Evolutionary conservation across 805 yeast genomes (phyloP), one percentile per base, ranked within the genome.

Genomic region (Metschnikowia matae): DNA sequence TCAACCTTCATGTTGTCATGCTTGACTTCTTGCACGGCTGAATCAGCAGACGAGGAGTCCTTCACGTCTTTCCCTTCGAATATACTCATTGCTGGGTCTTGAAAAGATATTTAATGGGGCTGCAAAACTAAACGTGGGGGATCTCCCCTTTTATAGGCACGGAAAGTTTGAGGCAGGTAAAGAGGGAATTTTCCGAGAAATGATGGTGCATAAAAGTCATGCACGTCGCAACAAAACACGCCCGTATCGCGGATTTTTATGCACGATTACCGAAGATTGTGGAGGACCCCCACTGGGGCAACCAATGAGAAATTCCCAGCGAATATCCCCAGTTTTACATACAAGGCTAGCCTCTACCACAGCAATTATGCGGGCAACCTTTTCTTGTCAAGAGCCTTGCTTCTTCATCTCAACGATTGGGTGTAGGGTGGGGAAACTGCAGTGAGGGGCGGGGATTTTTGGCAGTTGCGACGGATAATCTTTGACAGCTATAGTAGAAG

Each of bases 1-100:
- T 63, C 69, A n/a, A 62, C 51, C 55, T 67, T 67, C 20, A 46
- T 42, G 33, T 51, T 50, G 40, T 63, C 64, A 44, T 60, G 62
- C 14, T 48, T 49, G 37, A 55, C 48, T 17, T 54, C 58, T 14
- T 40, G 44, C n/a, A 44, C 40, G 3, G 46, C 49, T 44, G 61
- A 50, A 26, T 63, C 65, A 29, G 57, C 49, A 44, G 60, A 55
- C 36, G 56, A 54, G 40, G 47, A 29, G 52, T 48, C 62, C 51
- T 54, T 54, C 18, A 50, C 52, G 17, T 54, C 57, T 18, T 54
- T 49, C 7, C 51, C 56, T 38, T 60, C 61, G 35, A 60, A 53
- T 23, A 60, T 51, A 32, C 59, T 55, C 62, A 59, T 60, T 15
- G 7, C 18, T 36, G n/a, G 8, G 21, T 11, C 3, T 37, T 13